Percentiles rank a stretch among this genome's conserved stretches.
phyloP scores from a whole-genome alignment of 768 basidiomycete species.

The Suillus hirtellus region DNA sequence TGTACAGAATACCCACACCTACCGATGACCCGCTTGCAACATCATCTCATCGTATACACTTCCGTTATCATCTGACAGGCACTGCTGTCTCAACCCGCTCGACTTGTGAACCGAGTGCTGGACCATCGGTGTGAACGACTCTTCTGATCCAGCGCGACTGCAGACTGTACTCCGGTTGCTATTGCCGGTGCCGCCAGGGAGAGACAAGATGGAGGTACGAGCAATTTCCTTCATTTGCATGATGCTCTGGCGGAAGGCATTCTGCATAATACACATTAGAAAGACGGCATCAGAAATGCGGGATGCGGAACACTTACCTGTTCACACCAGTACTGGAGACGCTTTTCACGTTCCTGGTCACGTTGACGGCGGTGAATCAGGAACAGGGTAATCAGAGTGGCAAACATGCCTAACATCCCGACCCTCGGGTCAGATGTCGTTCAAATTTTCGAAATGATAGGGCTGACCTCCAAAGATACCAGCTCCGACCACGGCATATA shows the following conservation, averaged over 20 bases:
- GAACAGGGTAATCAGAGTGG: constrained; percentile 67
- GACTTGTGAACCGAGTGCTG: constrained; percentile 41
- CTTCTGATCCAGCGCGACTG: constrained; percentile 51
- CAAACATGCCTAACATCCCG: constrained; percentile 62
- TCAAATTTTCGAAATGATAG: not conserved
- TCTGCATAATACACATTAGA: constrained; percentile 38
- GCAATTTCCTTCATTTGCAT: constrained; percentile 78
- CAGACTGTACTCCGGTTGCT: constrained; percentile 53
- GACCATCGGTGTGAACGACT: constrained; percentile 54
- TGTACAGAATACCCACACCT: not conserved
- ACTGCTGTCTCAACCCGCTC: constrained; percentile 59
- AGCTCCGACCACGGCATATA: constrained; percentile 70
- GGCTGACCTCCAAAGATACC: constrained; percentile 71
- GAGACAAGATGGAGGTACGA: constrained; percentile 61
- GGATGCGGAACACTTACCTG: constrained; percentile 47
- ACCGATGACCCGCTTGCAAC: constrained; percentile 37
- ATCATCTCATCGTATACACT: constrained; percentile 50
- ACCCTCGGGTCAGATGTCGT: not conserved
- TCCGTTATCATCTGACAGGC: constrained; percentile 45
- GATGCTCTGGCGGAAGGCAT: constrained; percentile 79
- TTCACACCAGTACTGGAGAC: constrained; percentile 88
- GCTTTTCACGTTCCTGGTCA: constrained; percentile 76
- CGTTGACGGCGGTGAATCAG: constrained; percentile 71
- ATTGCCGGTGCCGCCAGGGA: constrained; percentile 42
- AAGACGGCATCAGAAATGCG: not conserved